A percentile compares a stretch with the other conserved stretches of the same genome.
Evolutionary conservation across 441 rosid species (phyloP).

Genomic region (Omphalea diandra): DNA sequence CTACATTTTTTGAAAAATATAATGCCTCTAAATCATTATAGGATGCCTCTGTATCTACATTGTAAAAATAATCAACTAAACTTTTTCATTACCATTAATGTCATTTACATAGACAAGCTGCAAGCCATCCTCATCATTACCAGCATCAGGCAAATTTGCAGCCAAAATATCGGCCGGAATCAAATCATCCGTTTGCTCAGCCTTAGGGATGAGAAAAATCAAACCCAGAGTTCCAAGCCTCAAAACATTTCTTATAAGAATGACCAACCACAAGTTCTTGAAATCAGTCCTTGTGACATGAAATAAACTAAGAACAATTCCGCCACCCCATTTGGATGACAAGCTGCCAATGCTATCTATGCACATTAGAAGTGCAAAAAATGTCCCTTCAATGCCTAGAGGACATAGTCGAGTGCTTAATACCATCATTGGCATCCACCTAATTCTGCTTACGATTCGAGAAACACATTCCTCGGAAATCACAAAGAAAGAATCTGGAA

Average conservation of each 20-base stretch:
- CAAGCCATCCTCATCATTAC: constrained; percentile 15
- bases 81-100: background rate
- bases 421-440: constrained; percentile 82
- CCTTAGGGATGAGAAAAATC: constrained; percentile 60
- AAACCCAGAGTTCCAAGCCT: constrained; percentile 58
- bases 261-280: constrained; percentile 58
- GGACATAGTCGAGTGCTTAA: constrained; percentile 74
- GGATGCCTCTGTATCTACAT: too few relatives aligned
- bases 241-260: constrained; percentile 56
- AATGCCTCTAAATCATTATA: too few relatives aligned
- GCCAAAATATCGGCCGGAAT: constrained; percentile 34
- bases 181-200: constrained; percentile 42
- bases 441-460: constrained; percentile 48
- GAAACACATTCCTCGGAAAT: constrained; percentile 67
- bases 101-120: background rate
- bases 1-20: too few relatives aligned
- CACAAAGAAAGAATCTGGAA: constrained; percentile 74
- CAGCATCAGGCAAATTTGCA: constrained; percentile 21
- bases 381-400: constrained; percentile 74
- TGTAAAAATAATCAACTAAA: background rate
- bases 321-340: constrained; percentile 71
- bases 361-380: constrained; percentile 77
- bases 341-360: constrained; percentile 69
- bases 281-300: constrained; percentile 65
- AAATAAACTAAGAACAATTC: constrained; percentile 57